Evolutionary conservation across 2,329 filamentous ascomycete genomes (phyloP).

Genomic region (Magnaporthales sp.): DNA sequence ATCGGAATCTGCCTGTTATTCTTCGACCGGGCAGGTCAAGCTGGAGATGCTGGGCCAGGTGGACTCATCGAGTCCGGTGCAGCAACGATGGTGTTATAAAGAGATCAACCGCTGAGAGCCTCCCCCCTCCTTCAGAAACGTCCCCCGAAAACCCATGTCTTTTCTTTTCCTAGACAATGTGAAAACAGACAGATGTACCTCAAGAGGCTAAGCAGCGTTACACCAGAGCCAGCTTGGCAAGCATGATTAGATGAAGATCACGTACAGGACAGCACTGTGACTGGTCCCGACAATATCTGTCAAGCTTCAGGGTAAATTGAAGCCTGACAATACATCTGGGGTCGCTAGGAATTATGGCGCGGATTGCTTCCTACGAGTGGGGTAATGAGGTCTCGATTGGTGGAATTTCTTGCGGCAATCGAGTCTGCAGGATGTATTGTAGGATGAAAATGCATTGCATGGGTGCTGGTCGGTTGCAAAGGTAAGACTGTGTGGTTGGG

Average conservation of each 20-base stretch:
- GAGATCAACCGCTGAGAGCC: background rate
- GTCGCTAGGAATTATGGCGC: background rate
- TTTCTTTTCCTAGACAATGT: background rate
- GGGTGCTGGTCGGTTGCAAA: background rate
- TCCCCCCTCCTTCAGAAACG: background rate
- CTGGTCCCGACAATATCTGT: background rate
- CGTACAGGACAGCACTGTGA: background rate
- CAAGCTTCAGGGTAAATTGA: background rate
- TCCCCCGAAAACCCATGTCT: background rate
- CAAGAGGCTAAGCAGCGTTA: background rate
- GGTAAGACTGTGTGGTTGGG: background rate
- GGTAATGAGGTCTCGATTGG: background rate
- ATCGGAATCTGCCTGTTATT: background rate
- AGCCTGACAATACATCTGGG: background rate
- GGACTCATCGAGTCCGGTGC: background rate
- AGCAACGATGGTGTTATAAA: background rate
- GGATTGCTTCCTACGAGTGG: background rate
- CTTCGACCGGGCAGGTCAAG: background rate
- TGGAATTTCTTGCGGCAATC: background rate
- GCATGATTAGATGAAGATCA: background rate
- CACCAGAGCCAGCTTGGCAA: background rate
- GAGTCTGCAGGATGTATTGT: background rate
- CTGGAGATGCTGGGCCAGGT: background rate
- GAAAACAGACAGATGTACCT: background rate
- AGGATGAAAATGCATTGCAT: background rate